Base-by-base conservation (phyloP, 169 alveolate genomes). In the Besnoitia besnoiti region DNA sequence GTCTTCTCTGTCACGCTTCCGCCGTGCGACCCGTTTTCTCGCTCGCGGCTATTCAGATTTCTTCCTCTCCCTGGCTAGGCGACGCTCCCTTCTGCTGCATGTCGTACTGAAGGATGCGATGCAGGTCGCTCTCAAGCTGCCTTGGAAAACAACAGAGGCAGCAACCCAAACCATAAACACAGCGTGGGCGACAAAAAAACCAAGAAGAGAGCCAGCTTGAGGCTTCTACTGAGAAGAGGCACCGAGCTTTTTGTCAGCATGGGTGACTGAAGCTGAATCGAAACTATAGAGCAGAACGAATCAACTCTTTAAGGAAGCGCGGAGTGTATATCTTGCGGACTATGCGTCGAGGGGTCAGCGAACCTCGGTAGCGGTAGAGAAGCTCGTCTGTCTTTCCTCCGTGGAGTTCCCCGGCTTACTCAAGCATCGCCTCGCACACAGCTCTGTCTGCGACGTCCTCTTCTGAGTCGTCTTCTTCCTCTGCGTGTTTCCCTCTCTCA, bases 101-200 rank as follows among this genome's bases (percentile, higher is more conserved):
- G 75, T 88, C 92, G 85, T n/a, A 27, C 39, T 88, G 85, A n/a
- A 88, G 37, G 27, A 88, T 55, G 21, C 85, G 85, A 49, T 80
- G 75, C 50, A 88, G 85, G 50, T 88, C 92, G 7, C 44, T 39
- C 85, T 88, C 92, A 27, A 88, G 85, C 85, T 88, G 85, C 85
- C 92, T 88, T 85, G 33, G 30, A 33, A 16, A n/a, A 14, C 80
- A 35, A 35, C 1, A n/a, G 10, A 33, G 2, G 80, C 40, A 7
- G 33, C 76, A 24, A 61, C 76, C 10, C 37, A 61, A 61, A 7
- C 76, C n/a, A n/a, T n/a, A n/a, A n/a, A n/a, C n/a, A n/a, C n/a
- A n/a, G n/a, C n/a, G n/a, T n/a, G n/a, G n/a, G n/a, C n/a, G n/a
- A n/a, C n/a, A n/a, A n/a, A n/a, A n/a, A n/a, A n/a, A n/a, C n/a